Evolutionary conservation across 2,329 filamentous ascomycete genomes (phyloP).

Genomic region (Aspergillus ochraceoroseus): DNA sequence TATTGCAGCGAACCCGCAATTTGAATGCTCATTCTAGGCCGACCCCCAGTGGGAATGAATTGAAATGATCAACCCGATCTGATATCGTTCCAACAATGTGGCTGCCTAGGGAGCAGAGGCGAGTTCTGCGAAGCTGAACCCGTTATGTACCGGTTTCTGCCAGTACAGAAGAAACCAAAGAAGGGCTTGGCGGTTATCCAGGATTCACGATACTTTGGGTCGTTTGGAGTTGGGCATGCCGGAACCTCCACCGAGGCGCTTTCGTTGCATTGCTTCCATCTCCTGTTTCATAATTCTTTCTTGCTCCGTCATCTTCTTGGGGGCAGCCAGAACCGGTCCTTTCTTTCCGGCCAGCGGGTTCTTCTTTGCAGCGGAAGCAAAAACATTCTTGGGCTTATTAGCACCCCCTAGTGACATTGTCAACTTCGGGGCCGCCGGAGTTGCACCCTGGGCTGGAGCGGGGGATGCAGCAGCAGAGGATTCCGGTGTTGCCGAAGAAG

Average conservation of each 20-base stretch:
- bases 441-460: constrained; percentile 17
- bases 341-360: constrained; percentile 68
- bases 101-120: too few species aligned
- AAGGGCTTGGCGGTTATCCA: too few species aligned
- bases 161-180: too few species aligned
- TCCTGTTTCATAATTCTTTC: constrained; percentile 87
- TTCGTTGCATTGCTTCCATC: constrained; percentile 57
- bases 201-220: constrained; percentile 32
- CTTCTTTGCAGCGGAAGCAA: constrained; percentile 58
- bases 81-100: too few species aligned
- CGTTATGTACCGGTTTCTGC: neutral
- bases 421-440: constrained; percentile 38
- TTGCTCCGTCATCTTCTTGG: constrained; percentile 81
- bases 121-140: too few species aligned
- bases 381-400: constrained; percentile 60
- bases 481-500: constrained; percentile 14
- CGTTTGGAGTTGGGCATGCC: constrained; percentile 34
- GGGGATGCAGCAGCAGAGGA: constrained; percentile 19
- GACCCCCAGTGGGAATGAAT: too few species aligned
- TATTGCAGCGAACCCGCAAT: too few species aligned
- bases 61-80: too few species aligned
- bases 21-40: too few species aligned
- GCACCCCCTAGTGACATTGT: constrained; percentile 60
- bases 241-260: constrained; percentile 46
- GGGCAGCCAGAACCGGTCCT: constrained; percentile 52